Base-by-base conservation (phyloP, 164 flowering plant genomes). In the Sedum album region DNA sequence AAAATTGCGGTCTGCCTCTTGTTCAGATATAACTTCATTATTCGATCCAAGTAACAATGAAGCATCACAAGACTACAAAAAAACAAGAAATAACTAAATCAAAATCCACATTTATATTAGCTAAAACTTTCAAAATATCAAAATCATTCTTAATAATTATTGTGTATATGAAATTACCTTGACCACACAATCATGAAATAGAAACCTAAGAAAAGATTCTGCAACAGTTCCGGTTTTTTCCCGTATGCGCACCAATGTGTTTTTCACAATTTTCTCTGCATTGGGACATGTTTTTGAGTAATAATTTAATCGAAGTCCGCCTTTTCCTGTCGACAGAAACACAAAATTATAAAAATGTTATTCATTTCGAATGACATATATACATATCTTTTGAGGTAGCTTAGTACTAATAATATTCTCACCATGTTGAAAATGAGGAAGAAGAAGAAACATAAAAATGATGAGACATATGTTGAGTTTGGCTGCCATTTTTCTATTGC, bases 11-110 rank as follows among this genome's bases (percentile, higher is more conserved):
- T 20, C 26, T 0, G 93, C 80, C 17, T 31, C 42, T 72, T 82
- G 76, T 82, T 93, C 98, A 0, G 95, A 82, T 48, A 72, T 48
- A 1, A 81, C 48, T 25, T 81, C 84, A 0, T 66, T 65, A 6
- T 21, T 69, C 0, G 75, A 69, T 66, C 80, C 84, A 57, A 93
- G 60, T 74, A 93, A 63, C 2, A 93, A 71, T 5, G 98, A 93
- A 0, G 93, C 98, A 72, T 90, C 98, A 70, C 98, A 93, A 10
- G 89, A 84, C 98, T 89, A 49, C 65, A 82, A 0, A 6, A 28
- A 13, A 13, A 3, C 0, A 57, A 11, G 20, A 28, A 21, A 53
- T 53, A n/a, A n/a, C n/a, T n/a, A n/a, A n/a, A n/a, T 39, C 42
- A 39, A 4, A 39, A 13, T 44, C 20, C 1, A 18, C n/a, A 44